phyloP scores from a whole-genome alignment of 176 grass and related monocot genomes.

The Phyllostachys edulis region DNA sequence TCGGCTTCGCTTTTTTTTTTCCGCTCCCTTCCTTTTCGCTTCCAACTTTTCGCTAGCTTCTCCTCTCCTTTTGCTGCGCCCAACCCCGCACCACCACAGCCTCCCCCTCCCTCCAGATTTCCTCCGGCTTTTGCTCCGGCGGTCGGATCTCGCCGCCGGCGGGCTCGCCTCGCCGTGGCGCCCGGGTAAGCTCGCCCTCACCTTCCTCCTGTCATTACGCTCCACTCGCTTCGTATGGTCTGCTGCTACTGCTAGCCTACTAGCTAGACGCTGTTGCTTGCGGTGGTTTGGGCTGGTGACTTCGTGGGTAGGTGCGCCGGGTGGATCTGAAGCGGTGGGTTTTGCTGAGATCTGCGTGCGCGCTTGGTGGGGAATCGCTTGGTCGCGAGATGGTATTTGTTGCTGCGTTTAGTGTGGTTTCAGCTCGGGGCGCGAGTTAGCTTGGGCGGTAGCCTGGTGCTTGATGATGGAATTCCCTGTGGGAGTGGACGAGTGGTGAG shows the following conservation, averaged over 20 bases:
- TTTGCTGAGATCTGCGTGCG: not conserved
- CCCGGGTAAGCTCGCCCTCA: not conserved
- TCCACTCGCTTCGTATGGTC: not conserved
- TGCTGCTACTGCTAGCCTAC: not conserved
- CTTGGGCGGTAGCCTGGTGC: not conserved
- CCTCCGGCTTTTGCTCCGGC: not conserved
- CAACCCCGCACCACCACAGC: not conserved
- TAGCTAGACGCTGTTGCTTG: not conserved
- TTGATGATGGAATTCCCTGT: not conserved
- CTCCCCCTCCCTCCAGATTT: not conserved
- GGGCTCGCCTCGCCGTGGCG: not conserved
- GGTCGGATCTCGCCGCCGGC: not conserved
- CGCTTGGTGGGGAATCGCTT: not conserved
- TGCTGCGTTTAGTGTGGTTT: not conserved
- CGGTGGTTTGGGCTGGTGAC: not conserved
- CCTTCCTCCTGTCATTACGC: not conserved
- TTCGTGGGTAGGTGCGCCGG: not conserved
- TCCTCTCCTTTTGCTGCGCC: not conserved
- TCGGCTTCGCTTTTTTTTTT: not conserved
- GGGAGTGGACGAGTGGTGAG: not conserved
- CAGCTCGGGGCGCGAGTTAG: not conserved
- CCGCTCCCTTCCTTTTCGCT: not conserved
- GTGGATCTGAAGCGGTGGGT: not conserved
- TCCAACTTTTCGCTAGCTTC: not conserved
- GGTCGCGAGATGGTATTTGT: not conserved